Percentiles rank a stretch among this genome's conserved stretches.
Evolutionary conservation across 106 monocot species (phyloP).

Genomic region (Allium sativum): DNA sequence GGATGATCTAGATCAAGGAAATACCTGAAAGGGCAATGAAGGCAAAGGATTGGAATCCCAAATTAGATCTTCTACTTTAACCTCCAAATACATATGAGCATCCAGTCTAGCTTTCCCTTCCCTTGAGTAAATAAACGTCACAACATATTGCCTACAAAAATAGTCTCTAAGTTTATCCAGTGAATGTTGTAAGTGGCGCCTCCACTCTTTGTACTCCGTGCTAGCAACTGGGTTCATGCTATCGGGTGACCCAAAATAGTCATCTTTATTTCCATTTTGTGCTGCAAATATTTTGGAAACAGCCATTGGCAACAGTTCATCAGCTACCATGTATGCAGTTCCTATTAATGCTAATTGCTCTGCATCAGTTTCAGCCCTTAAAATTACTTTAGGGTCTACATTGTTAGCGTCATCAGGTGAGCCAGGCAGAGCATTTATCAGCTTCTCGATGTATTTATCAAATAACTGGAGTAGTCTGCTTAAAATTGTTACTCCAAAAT

Average conservation of each 20-base stretch:
- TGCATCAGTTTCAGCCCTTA: conserved; percentile 77
- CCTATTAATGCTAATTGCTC: conserved; percentile 79
- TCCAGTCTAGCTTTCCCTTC: conserved; percentile 87
- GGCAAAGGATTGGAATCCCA: conserved; percentile 81
- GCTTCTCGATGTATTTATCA: conserved; percentile 67
- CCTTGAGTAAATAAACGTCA: conserved; percentile 79
- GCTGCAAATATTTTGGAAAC: conserved; percentile 43
- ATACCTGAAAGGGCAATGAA: conserved; percentile 84
- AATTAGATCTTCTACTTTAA: conserved; percentile 63
- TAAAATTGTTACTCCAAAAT: conserved; percentile 73
- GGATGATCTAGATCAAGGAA: conserved; percentile 8
- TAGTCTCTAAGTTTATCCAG: conserved; percentile 87
- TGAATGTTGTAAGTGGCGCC: conserved; percentile 64
- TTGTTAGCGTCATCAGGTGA: conserved; percentile 70
- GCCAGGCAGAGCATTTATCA: conserved; percentile 65
- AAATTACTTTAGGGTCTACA: conserved; percentile 44
- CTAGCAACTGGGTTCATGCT: conserved; percentile 12
- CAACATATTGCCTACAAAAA: conserved; percentile 88
- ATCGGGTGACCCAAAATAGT: conserved; percentile 23
- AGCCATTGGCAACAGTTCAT: conserved; percentile 75
- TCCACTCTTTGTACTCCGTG: conserved; percentile 79
- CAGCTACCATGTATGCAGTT: conserved; percentile 76
- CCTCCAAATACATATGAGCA: conserved; percentile 76
- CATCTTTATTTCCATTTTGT: conserved; percentile 40
- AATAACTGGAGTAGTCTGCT: conserved; percentile 67